Percentiles rank a stretch among this genome's conserved stretches.
Conservation (phyloP, 2,329 filamentous ascomycete species). For the Clarireedia sp. region DNA sequence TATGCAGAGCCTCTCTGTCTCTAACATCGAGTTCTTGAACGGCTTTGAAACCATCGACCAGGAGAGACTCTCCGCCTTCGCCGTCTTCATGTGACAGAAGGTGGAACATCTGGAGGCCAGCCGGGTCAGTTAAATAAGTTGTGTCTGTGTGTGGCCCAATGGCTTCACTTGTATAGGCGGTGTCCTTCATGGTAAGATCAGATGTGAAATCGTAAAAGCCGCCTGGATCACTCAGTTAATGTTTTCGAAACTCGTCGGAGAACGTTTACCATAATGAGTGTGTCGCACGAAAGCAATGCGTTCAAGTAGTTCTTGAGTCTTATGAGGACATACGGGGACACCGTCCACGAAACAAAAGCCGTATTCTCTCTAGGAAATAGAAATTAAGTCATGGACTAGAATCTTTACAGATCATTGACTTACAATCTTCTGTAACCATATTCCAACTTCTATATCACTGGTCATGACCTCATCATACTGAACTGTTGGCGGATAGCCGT, state of each 20-base stretch:
- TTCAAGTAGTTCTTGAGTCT: constrained; percentile 67
- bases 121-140: constrained; percentile 90
- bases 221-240: constrained; percentile 32
- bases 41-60: constrained; percentile 80
- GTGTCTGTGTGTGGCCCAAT: constrained; percentile 87
- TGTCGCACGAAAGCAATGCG: constrained; percentile 79
- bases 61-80: constrained; percentile 65
- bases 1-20: constrained; percentile 51
- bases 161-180: constrained; percentile 70
- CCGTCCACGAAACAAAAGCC: constrained; percentile 73
- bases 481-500: constrained; percentile 47
- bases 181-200: constrained; percentile 80
- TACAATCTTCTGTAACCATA: constrained; percentile 59
- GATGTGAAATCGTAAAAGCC: constrained; percentile 83
- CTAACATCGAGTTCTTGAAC: constrained; percentile 48
- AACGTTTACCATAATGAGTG: constrained; percentile 72
- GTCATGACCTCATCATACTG: constrained; percentile 53
- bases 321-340: constrained; percentile 59
- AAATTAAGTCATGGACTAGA: constrained; percentile 8
- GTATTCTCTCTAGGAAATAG: constrained; percentile 46
- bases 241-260: background rate
- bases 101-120: constrained; percentile 88
- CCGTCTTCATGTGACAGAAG: constrained; percentile 69
- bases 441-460: constrained; percentile 45
- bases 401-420: constrained; percentile 17